A percentile compares a stretch with the other conserved stretches of the same genome.
Conservation (phyloP, 805 yeast species). For the Grigorovia humatica region DNA sequence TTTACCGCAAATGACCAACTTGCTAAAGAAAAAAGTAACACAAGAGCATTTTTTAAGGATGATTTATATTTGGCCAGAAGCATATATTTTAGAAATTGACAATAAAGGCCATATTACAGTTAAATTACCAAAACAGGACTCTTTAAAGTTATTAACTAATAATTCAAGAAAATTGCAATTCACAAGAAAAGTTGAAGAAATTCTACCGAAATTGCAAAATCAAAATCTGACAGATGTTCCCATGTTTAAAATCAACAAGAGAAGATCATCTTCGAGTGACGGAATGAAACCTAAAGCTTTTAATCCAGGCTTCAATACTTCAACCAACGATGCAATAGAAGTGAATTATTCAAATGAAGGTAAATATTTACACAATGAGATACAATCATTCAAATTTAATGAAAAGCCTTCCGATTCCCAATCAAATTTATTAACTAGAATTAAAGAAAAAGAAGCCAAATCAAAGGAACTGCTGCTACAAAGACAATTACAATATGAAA, state of each 20-base stretch:
- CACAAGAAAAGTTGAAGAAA: constrained; percentile 14
- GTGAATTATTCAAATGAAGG: not conserved
- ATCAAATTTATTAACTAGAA: constrained; percentile 18
- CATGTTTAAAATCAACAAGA: constrained; percentile 13
- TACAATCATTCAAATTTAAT: not conserved
- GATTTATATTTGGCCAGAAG: constrained; percentile 23
- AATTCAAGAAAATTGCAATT: constrained; percentile 22
- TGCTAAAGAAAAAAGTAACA: constrained; percentile 20
- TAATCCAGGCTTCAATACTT: not conserved
- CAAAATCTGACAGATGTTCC: constrained; percentile 14
- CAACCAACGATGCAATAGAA: not conserved
- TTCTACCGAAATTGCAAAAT: constrained; percentile 5
- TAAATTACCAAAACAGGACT: constrained; percentile 2
- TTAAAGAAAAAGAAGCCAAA: constrained; percentile 21
- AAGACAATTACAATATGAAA: constrained; percentile 19
- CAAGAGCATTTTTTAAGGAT: constrained; percentile 18
- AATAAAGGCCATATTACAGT: constrained; percentile 17
- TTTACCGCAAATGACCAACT: constrained; percentile 23
- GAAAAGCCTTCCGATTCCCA: constrained; percentile 16
- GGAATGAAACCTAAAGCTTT: not conserved
- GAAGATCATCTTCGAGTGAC: constrained; percentile 11
- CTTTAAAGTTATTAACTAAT: constrained; percentile 3
- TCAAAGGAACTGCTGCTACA: constrained; percentile 19
- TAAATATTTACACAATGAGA: not conserved
- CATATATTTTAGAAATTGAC: constrained; percentile 17